phyloP scores from a whole-genome alignment of 1,284 basidiomycete genomes.

The Heliocybe sulcata region DNA sequence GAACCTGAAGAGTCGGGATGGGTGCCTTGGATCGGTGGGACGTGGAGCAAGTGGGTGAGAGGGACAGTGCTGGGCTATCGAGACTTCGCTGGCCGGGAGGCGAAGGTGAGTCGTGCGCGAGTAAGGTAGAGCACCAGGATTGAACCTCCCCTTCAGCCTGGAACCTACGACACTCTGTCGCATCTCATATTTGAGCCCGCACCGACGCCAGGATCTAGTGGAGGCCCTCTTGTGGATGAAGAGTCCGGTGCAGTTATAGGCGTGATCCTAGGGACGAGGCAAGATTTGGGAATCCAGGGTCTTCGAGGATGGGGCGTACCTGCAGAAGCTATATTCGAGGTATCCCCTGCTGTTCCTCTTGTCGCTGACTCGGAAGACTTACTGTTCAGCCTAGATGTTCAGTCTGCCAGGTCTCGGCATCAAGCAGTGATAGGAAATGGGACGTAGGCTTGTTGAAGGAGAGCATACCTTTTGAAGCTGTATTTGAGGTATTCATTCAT shows the following conservation, averaged over 20 bases:
- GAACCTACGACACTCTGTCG: constrained; percentile 62
- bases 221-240: constrained; percentile 63
- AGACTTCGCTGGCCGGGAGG: constrained; percentile 50
- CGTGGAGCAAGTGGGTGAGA: constrained; percentile 46
- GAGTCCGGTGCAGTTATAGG: constrained; percentile 63
- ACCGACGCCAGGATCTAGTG: constrained; percentile 64
- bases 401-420: constrained; percentile 25
- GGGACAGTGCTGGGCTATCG: constrained; percentile 51
- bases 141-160: constrained; percentile 33
- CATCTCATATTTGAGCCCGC: constrained; percentile 50
- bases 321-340: constrained; percentile 63
- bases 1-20: constrained; percentile 37
- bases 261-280: constrained; percentile 56
- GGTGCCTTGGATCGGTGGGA: constrained; percentile 44
- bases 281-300: constrained; percentile 51
- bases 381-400: constrained; percentile 39
- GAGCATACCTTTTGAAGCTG: no score
- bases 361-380: background rate
- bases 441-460: no score
- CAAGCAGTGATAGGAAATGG: background rate
- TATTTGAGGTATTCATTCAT: no score
- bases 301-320: constrained; percentile 64
- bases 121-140: background rate
- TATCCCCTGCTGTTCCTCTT: constrained; percentile 15
- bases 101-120: constrained; percentile 32